Evolutionary conservation across 768 basidiomycete genomes (phyloP).

Genomic region (Hemileccinum impolitum): DNA sequence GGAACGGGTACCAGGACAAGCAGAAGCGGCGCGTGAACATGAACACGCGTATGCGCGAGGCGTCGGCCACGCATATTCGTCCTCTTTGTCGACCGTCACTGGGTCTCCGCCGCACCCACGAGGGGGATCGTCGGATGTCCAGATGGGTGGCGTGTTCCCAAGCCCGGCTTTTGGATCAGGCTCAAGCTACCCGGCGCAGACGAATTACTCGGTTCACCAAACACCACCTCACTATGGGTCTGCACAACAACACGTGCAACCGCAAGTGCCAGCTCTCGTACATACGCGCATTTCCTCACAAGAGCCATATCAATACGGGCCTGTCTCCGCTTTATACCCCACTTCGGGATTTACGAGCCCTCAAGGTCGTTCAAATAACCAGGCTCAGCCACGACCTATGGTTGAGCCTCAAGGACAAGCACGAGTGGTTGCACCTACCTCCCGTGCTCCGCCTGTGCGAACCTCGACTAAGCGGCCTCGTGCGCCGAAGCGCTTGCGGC

Average conservation of each 20-base stretch:
- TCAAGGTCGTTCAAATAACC: slow-evolving; percentile 1
- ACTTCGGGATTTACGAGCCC: neutral
- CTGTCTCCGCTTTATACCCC: slow-evolving; percentile 3
- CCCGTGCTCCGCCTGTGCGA: slow-evolving; percentile 1
- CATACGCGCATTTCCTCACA: slow-evolving; percentile 3
- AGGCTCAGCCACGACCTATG: neutral
- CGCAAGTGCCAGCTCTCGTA: slow-evolving; percentile 1
- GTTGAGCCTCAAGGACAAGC: slow-evolving; percentile 1
- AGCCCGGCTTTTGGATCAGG: neutral
- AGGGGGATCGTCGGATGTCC: neutral
- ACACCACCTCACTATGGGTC: slow-evolving; percentile 1
- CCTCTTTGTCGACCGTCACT: slow-evolving; percentile 26
- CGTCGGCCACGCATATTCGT: slow-evolving; percentile 16
- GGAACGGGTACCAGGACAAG: neutral
- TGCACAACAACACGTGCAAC: slow-evolving; percentile 12
- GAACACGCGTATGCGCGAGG: neutral
- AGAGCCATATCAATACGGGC: slow-evolving; percentile 8
- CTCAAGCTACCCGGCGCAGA: slow-evolving; percentile 1
- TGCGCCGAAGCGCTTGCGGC: slow-evolving; percentile 19
- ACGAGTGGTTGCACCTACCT: neutral
- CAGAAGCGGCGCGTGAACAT: neutral
- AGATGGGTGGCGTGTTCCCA: neutral
- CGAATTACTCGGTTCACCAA: slow-evolving; percentile 1
- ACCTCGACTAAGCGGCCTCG: slow-evolving; percentile 22
- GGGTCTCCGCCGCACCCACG: slow-evolving; percentile 14